Percentiles rank a stretch among this genome's conserved stretches.
Conservation (phyloP, 2,329 filamentous ascomycete genomes). For the Colletotrichum godetiae region DNA sequence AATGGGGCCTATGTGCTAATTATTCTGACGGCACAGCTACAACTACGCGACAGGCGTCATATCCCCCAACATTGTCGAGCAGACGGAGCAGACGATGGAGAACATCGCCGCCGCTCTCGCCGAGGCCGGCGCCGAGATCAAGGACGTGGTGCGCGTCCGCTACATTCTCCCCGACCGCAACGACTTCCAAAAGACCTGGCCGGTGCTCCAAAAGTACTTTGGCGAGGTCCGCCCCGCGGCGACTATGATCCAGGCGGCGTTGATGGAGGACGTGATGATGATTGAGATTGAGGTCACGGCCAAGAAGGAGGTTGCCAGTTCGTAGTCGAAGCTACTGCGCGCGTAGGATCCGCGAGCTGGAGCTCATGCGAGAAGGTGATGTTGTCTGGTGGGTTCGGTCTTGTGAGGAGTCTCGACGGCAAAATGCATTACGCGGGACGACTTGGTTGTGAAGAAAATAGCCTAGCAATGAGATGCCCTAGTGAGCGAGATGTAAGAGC, state of each 20-base stretch:
- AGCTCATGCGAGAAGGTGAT: background rate
- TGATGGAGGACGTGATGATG: slow-evolving; percentile 62
- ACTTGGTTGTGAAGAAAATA: too few relatives aligned
- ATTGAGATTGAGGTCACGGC: slow-evolving; percentile 58
- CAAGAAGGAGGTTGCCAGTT: slow-evolving; percentile 14
- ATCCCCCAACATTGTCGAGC: slow-evolving; percentile 56
- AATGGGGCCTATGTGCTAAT: background rate
- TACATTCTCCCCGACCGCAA: slow-evolving; percentile 62
- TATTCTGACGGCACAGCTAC: slow-evolving; percentile 50
- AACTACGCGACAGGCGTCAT: slow-evolving; percentile 61
- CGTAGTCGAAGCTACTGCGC: background rate
- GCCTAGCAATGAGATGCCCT: too few relatives aligned
- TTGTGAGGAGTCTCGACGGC: too few relatives aligned
- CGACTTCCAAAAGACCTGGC: slow-evolving; percentile 62
- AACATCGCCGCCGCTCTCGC: slow-evolving; percentile 59
- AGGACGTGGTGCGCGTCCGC: slow-evolving; percentile 62
- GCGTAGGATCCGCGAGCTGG: accelerated
- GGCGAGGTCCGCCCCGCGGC: slow-evolving; percentile 62
- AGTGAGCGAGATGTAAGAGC: too few relatives aligned
- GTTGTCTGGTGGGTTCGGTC: background rate
- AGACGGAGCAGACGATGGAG: slow-evolving; percentile 60
- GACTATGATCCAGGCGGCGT: slow-evolving; percentile 62
- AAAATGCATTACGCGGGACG: too few relatives aligned
- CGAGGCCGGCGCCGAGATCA: slow-evolving; percentile 54
- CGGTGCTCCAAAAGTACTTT: slow-evolving; percentile 61